Evolutionary conservation across 139 green algal genomes (phyloP), one percentile per base, ranked within the genome.

Genomic region (Micractinium conductrix): DNA sequence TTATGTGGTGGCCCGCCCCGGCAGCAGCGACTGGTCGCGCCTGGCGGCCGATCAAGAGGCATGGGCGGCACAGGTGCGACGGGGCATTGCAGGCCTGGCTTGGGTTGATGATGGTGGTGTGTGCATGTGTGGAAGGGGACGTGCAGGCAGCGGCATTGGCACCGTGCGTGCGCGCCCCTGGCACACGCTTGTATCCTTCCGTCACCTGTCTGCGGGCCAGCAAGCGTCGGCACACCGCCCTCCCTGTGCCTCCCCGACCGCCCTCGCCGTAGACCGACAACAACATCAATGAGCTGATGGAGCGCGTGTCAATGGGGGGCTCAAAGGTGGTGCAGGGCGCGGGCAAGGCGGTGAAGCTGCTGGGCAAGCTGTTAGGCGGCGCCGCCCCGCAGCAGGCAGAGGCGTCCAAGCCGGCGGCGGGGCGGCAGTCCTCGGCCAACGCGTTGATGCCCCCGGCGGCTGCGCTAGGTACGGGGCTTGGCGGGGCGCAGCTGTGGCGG

Each of bases 341-440:
- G 62, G 89, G 89, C 84, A 87, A 82, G 88, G 55, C 76, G 17
- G 85, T 89, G 9, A 86, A 86, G n/a, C 38, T 86, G 85, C 85
- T 94, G 58, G 85, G 86, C 71, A 88, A 88, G 45, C 65, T 92
- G 38, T 58, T 38, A 9, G 79, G 79, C 79, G 43, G 60, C 79
- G 44, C 30, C 42, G 60, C 8, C 53, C 5, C 12, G 14, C 48
- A 1, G 50, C 74, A 38, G 48, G n/a, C 35, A 71, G 75, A 81
- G 12, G 24, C 6, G 24, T 55, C 78, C 62, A 74, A 43, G 42
- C 50, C 35, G 50, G 24, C 53, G 35, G 4, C 53, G 24, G 53
- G 53, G 7, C 19, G 6, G 53, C 19, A 21, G 53, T 14, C 53
- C 19, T 40, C 42, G 70, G n/a, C 70, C n/a, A 35, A 28, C 38